phyloP scores from a whole-genome alignment of 2,329 filamentous ascomycete species.

The Botrytis porri region DNA sequence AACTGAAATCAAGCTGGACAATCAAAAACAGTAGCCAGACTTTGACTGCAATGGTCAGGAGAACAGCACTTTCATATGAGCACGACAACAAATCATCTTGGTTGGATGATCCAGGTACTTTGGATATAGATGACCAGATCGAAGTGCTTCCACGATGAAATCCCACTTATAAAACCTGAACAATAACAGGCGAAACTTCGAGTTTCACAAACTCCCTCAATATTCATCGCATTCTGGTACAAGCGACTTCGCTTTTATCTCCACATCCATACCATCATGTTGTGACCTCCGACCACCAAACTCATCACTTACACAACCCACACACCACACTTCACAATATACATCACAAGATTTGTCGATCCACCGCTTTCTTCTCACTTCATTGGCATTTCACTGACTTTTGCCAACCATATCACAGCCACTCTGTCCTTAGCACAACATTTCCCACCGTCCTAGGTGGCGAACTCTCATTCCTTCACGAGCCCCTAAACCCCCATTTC shows the following conservation, averaged over 20 bases:
- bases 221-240: neutral
- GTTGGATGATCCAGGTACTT: neutral
- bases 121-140: neutral
- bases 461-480: slow-evolving; percentile 1
- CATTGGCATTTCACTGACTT: neutral
- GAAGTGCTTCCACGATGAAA: neutral
- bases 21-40: neutral
- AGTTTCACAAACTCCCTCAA: neutral
- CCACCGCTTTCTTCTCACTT: neutral
- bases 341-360: slow-evolving; percentile 1
- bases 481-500: neutral
- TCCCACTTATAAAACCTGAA: neutral
- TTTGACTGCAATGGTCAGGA: neutral
- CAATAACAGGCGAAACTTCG: neutral
- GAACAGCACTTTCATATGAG: neutral
- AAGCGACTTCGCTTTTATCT: neutral
- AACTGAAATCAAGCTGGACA: neutral
- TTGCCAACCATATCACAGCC: slow-evolving; percentile 1
- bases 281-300: neutral
- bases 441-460: slow-evolving; percentile 5
- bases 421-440: slow-evolving; percentile 9
- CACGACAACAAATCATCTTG: neutral
- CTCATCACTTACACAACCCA: neutral
- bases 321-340: neutral
- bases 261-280: neutral